phyloP scores from a whole-genome alignment of 441 rosid genomes.

The Mallotus japonicus region DNA sequence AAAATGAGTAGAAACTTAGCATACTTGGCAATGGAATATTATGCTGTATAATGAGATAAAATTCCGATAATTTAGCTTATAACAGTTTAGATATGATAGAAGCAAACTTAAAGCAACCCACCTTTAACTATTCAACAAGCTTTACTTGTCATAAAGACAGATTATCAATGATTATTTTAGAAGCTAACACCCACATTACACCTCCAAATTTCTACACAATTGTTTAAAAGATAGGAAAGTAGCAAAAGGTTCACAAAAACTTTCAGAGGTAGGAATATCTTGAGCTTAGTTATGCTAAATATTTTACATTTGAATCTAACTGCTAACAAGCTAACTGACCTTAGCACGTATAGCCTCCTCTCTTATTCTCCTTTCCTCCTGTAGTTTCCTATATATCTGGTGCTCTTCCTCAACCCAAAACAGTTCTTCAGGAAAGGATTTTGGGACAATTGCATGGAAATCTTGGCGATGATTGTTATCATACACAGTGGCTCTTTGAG shows the following conservation, averaged over 20 bases:
- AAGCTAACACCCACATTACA: neutral
- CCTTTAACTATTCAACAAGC: conserved; percentile 4
- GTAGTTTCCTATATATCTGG: conserved; percentile 53
- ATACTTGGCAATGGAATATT: conserved; percentile 10
- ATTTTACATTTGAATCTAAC: conserved; percentile 6
- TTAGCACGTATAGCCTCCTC: conserved; percentile 75
- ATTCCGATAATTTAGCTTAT: conserved; percentile 13
- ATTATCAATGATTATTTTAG: neutral
- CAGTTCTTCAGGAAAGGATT: conserved; percentile 45
- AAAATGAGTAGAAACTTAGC: conserved; percentile 10
- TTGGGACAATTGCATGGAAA: conserved; percentile 73
- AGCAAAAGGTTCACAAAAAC: neutral
- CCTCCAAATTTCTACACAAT: neutral
- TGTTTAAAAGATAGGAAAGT: neutral
- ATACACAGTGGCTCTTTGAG: conserved; percentile 61
- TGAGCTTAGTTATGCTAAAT: neutral
- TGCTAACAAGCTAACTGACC: conserved; percentile 42
- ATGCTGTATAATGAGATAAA: conserved; percentile 8
- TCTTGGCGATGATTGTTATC: conserved; percentile 75
- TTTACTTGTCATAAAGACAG: neutral
- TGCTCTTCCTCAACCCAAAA: conserved; percentile 85
- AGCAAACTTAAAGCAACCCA: neutral
- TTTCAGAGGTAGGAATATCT: neutral
- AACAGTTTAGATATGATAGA: conserved; percentile 15
- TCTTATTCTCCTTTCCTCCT: conserved; percentile 61